Base-by-base conservation (phyloP, 768 basidiomycete genomes). In the Leucogyrophana mollusca region DNA sequence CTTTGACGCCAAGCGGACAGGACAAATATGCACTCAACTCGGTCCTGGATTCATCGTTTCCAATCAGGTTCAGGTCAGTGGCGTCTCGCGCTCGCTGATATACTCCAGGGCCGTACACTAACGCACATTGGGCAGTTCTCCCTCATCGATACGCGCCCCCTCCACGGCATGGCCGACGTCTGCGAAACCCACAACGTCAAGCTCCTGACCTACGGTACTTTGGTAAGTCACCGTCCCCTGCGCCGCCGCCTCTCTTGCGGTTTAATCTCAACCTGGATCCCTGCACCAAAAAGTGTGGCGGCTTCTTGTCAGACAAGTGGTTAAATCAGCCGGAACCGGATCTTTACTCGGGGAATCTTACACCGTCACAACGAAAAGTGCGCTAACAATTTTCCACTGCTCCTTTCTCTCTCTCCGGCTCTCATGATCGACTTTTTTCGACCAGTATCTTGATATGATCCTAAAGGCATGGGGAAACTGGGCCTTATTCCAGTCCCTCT, bases 401-500 rank as follows among this genome's bases (percentile, higher is more conserved):
- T 37, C 24, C 17, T 13, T 20, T n/a, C 32, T 37, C 47, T 23
- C 38, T 16, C 37, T 24, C 34, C 11, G 25, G 17, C 13, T 23
- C 38, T 32, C 39, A 35, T 34, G 27, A 20, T 34, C 32, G n/a
- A 43, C 17, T 46, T 22, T 51, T 41, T 18, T 41, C 34, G 1
- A 25, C n/a, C 49, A 91, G 90, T 92, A 91, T 61, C 80, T 90
- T 38, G 89, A 92, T 55, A 81, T 89, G 73, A 91, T 92, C 51
- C 57, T 85, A 39, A 80, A 78, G 52, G 85, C 78, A 1, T 92
- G 90, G 89, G 90, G 89, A 2, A 73, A 64, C 39, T 92, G 89
- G 89, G 54, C 69, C 7, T 75, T 90, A 21, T 90, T 92, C 64
- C 90, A 90, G 57, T 56, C 66, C 0, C 74, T 92, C 0, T 67